Conservation (phyloP, 2,329 filamentous ascomycete genomes). For the Cytospora mali region DNA sequence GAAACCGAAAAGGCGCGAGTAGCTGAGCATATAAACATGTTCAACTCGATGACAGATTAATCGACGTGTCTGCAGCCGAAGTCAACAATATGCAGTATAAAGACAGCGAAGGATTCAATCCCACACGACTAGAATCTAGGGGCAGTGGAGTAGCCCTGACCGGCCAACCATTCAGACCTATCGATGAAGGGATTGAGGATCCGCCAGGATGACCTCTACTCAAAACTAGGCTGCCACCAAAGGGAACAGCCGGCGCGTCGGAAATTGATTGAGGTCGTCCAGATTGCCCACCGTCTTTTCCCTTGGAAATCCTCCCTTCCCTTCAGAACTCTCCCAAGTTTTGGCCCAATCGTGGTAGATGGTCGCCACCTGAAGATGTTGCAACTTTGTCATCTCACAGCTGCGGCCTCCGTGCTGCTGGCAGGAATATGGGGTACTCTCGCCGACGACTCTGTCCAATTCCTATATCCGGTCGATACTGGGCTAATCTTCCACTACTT, state of each 20-base stretch:
- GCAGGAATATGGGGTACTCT: not conserved
- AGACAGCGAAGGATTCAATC: not conserved
- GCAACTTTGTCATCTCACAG: not conserved
- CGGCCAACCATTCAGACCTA: too few species aligned
- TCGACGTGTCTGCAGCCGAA: not conserved
- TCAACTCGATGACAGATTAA: not conserved
- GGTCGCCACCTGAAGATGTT: not conserved
- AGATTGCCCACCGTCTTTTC: not conserved
- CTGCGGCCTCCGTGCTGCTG: not conserved
- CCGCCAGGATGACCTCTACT: not conserved
- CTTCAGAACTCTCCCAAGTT: not conserved
- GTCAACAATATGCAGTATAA: not conserved
- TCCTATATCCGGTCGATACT: not conserved
- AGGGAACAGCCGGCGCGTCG: not conserved
- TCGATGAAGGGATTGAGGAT: not conserved
- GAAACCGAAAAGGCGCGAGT: not conserved
- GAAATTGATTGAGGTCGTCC: not conserved
- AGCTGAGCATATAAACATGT: not conserved
- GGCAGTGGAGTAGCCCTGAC: too few species aligned
- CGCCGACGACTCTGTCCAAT: not conserved
- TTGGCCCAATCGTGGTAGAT: not conserved
- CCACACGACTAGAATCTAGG: too few species aligned
- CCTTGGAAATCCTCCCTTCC: not conserved
- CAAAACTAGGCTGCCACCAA: not conserved
- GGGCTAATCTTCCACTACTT: not conserved